Evolutionary conservation across 2,329 filamentous ascomycete species (phyloP), one percentile per base, ranked within the genome.

Genomic region (Penicillium sp.): DNA sequence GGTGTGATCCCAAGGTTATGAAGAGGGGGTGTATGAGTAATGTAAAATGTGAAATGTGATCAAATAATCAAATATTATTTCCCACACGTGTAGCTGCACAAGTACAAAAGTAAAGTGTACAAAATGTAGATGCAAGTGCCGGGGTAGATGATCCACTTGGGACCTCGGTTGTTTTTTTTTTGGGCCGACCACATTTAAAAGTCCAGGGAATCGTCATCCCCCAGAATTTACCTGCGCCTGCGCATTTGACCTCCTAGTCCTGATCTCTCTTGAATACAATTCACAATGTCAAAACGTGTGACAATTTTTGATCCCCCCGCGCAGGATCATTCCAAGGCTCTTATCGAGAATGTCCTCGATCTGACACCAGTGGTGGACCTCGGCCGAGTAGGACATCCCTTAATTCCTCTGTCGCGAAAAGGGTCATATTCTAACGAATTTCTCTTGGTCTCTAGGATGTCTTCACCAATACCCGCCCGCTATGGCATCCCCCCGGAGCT

Each of bases 401-500:
- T 33, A n/a, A 17, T 27, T 19, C 8, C 6, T 33, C 13, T 19
- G 15, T 52, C 49, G 29, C 50, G 3, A 6, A 19, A 23, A n/a
- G 7, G 4, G 21, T 29, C 54, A 36, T 21, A 29, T 43, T 23
- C 19, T 62, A 35, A 60, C 49, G 7, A 9, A 35, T 19, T 4
- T 12, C 13, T 48, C 17, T 39, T 12, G 1, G 3, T 13, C 7
- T 42, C 49, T 60, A 91, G 88, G 89, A 96, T 73, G 88, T 97
- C 66, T 99, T 94, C 80, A 97, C 94, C 55, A 99, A 99, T 75
- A 90, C 92, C 2, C 89, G 92, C 38, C 89, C 89, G 23, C 83
- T 94, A 61, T 97, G 93, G 93, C 93, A 96, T 67, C 94, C 94
- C 0, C 88, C 90, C 0, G 92, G 91, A 21, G 94, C 94, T 3